Percentiles rank a stretch among this genome's conserved stretches.
Conservation (phyloP, 352 stramenopile species). For the Phytophthora sojae region DNA sequence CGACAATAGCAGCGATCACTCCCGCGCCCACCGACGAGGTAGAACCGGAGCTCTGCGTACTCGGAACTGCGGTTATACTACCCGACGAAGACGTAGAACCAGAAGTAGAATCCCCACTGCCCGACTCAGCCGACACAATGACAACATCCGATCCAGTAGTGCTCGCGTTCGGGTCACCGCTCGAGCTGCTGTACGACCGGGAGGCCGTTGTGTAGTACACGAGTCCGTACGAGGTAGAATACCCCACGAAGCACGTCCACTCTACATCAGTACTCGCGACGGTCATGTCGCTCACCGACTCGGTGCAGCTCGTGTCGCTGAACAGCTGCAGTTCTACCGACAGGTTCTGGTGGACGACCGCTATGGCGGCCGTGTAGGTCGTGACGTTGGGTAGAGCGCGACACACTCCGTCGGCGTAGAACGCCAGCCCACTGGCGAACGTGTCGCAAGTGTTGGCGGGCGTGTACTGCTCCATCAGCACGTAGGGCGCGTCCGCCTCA, state of each 20-base stretch:
- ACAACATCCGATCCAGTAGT: slow-evolving; percentile 21
- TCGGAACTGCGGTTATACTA: not conserved
- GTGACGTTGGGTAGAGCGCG: slow-evolving; percentile 20
- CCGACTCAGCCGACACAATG: slow-evolving; percentile 14
- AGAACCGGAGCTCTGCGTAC: not conserved
- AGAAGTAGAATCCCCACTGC: slow-evolving; percentile 2
- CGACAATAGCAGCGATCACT: slow-evolving; percentile 28
- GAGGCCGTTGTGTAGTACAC: slow-evolving; percentile 29
- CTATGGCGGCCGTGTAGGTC: slow-evolving; percentile 18
- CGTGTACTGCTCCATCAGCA: slow-evolving; percentile 30
- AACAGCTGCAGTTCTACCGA: slow-evolving; percentile 26
- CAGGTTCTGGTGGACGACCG: slow-evolving; percentile 13
- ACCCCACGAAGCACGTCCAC: slow-evolving; percentile 29
- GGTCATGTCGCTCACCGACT: slow-evolving; percentile 13
- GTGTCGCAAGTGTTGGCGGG: slow-evolving; percentile 22
- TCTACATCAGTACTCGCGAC: slow-evolving; percentile 16
- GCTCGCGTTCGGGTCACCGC: slow-evolving; percentile 4
- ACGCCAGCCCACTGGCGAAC: slow-evolving; percentile 19
- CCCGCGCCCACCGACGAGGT: slow-evolving; percentile 15
- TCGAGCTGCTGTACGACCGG: slow-evolving; percentile 17
- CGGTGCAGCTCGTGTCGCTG: slow-evolving; percentile 18
- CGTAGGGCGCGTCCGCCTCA: slow-evolving; percentile 24
- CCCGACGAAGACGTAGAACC: not conserved
- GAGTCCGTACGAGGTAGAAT: slow-evolving; percentile 19
- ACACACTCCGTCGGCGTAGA: slow-evolving; percentile 32